Conservation (phyloP, 306 rosid genomes). For the Elaeagnus macrophylla region DNA sequence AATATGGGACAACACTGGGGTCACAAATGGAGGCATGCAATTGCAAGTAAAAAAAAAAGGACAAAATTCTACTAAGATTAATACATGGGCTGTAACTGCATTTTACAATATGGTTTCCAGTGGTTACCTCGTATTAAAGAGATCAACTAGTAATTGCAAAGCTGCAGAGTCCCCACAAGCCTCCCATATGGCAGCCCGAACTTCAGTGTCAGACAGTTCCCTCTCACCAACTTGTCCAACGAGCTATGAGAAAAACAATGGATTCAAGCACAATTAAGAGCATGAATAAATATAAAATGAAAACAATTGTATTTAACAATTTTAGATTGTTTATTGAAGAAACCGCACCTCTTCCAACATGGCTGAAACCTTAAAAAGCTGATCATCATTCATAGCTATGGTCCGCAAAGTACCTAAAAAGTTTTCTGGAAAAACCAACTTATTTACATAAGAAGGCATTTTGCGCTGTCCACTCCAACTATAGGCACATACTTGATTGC, state of each 20-base stretch:
- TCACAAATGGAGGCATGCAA: constrained; percentile 12
- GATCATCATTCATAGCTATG: constrained; percentile 73
- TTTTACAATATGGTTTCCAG: constrained; percentile 5
- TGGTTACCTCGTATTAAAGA: constrained; percentile 65
- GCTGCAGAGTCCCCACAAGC: constrained; percentile 95
- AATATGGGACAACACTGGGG: too few species aligned
- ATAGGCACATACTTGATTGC: constrained; percentile 37
- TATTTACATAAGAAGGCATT: constrained; percentile 59
- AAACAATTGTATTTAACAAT: not conserved
- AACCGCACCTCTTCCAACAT: constrained; percentile 74
- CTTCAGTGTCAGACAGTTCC: constrained; percentile 64
- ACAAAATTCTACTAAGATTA: not conserved
- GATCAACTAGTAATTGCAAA: constrained; percentile 83
- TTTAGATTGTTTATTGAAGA: not conserved
- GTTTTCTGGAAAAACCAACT: constrained; percentile 76
- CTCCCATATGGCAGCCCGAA: constrained; percentile 88
- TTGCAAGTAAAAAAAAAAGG: not conserved
- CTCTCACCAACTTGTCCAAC: constrained; percentile 54
- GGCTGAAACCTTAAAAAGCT: constrained; percentile 68
- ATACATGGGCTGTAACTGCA: constrained; percentile 5
- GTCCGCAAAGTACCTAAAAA: constrained; percentile 76
- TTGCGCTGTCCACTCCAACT: constrained; percentile 96
- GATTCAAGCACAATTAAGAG: constrained; percentile 8
- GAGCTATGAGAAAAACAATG: constrained; percentile 43
- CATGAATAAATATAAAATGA: not conserved